phyloP scores from a whole-genome alignment of 306 rosid genomes.

The Gillenia trifoliata region DNA sequence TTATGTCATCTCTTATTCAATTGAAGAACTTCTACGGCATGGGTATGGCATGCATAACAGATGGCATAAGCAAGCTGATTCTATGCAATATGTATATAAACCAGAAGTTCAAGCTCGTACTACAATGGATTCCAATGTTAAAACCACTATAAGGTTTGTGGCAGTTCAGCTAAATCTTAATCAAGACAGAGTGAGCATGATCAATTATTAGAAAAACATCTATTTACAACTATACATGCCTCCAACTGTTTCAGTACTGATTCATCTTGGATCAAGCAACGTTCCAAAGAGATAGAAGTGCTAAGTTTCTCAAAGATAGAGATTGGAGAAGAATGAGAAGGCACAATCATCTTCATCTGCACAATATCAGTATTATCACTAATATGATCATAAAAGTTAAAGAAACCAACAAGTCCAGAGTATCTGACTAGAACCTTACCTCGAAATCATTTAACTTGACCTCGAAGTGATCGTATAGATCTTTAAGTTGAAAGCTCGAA shows the following conservation, averaged over 20 bases:
- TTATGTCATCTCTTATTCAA: neutral
- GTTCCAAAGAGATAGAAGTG: constrained; percentile 47
- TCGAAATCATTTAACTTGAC: constrained; percentile 55
- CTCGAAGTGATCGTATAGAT: constrained; percentile 56
- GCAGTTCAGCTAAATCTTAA: neutral
- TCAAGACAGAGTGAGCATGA: neutral
- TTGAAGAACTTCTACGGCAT: neutral
- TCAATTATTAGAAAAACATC: neutral
- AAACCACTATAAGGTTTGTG: neutral
- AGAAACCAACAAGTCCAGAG: neutral
- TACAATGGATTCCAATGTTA: too few relatives aligned
- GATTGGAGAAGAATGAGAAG: constrained; percentile 40
- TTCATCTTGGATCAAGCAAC: constrained; percentile 62
- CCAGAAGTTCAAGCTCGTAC: neutral
- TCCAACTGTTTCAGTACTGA: constrained; percentile 65
- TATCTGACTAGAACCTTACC: constrained; percentile 44
- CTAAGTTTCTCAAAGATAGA: constrained; percentile 52
- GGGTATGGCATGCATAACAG: neutral
- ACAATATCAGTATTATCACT: constrained; percentile 5
- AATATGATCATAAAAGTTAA: constrained; percentile 17
- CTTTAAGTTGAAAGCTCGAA: constrained; percentile 40
- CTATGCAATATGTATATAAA: neutral
- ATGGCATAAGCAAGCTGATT: too few relatives aligned
- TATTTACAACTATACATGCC: constrained; percentile 33
- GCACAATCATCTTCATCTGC: constrained; percentile 52